Evolutionary conservation across 2,329 filamentous ascomycete genomes (phyloP).

Genomic region (Sporothrix brunneoviolacea): DNA sequence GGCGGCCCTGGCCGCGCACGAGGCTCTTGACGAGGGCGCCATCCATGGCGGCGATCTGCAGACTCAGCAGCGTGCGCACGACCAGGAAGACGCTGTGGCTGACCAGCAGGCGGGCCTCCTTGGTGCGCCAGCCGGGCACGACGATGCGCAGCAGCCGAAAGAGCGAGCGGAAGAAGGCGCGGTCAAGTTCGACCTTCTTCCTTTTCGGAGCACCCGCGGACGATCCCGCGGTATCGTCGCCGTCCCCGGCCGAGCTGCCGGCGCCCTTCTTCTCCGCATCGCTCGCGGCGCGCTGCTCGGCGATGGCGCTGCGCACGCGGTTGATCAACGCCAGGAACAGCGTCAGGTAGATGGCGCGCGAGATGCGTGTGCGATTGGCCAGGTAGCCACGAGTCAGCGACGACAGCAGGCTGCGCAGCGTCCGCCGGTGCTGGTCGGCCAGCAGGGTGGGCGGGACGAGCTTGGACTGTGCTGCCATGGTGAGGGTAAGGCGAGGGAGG

Average conservation of each 20-base stretch:
- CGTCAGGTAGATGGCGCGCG: constrained; percentile 74
- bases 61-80: constrained; percentile 79
- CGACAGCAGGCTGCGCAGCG: constrained; percentile 57
- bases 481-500: not conserved
- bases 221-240: not conserved
- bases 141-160: constrained; percentile 76
- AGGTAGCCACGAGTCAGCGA: constrained; percentile 68
- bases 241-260: constrained; percentile 30
- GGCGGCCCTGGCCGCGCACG: constrained; percentile 82
- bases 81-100: constrained; percentile 94
- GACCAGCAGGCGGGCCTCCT: constrained; percentile 76
- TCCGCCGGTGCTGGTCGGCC: constrained; percentile 46
- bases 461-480: constrained; percentile 60
- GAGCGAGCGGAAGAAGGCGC: constrained; percentile 71
- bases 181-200: constrained; percentile 86
- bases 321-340: constrained; percentile 75
- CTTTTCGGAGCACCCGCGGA: constrained; percentile 33
- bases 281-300: constrained; percentile 64
- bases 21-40: constrained; percentile 86
- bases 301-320: constrained; percentile 83
- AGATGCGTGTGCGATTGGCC: constrained; percentile 72
- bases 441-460: constrained; percentile 47
- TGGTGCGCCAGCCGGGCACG: constrained; percentile 82
- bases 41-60: constrained; percentile 95
- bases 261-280: constrained; percentile 54